These are phyloP conservation scores for Senecio squalidus DNA, from an alignment of 140 eudicot genomes.

Conservation along the genomic window DNA sequence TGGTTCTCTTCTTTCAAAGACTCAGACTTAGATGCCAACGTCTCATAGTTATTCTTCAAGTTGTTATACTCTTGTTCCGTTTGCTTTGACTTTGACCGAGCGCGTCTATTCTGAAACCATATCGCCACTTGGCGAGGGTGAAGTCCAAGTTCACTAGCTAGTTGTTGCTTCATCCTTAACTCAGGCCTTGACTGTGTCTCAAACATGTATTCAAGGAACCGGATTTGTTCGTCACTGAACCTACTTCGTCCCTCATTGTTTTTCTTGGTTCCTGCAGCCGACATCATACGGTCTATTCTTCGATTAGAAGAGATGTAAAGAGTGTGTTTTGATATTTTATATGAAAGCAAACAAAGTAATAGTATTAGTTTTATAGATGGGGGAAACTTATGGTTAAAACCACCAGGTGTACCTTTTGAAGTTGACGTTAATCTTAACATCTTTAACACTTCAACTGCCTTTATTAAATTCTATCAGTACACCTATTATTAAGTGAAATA, in stretches of 20 bases:
- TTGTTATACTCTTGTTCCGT: conserved; percentile 41
- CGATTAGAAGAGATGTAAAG: background rate
- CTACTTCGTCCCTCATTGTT: conserved; percentile 39
- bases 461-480: conserved; percentile 4
- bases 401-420: conserved; percentile 29
- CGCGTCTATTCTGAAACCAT: conserved; percentile 78
- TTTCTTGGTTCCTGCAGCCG: conserved; percentile 2
- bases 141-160: conserved; percentile 52
- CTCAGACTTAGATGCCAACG: conserved; percentile 37
- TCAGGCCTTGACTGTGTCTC: conserved; percentile 58
- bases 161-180: conserved; percentile 43
- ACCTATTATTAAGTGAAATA: background rate
- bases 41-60: conserved; percentile 33
- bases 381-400: background rate
- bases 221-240: conserved; percentile 59
- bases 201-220: conserved; percentile 46
- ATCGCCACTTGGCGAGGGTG: conserved; percentile 74
- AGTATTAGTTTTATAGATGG: background rate
- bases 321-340: background rate
- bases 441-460: conserved; percentile 2
- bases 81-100: conserved; percentile 55
- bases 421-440: conserved; percentile 24
- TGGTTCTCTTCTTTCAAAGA: conserved; percentile 50
- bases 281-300: background rate
- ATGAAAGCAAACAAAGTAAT: background rate